These are phyloP conservation scores for Nothopassalora personata DNA, from an alignment of 2,329 filamentous ascomycete genomes.

Conservation along the genomic window DNA sequence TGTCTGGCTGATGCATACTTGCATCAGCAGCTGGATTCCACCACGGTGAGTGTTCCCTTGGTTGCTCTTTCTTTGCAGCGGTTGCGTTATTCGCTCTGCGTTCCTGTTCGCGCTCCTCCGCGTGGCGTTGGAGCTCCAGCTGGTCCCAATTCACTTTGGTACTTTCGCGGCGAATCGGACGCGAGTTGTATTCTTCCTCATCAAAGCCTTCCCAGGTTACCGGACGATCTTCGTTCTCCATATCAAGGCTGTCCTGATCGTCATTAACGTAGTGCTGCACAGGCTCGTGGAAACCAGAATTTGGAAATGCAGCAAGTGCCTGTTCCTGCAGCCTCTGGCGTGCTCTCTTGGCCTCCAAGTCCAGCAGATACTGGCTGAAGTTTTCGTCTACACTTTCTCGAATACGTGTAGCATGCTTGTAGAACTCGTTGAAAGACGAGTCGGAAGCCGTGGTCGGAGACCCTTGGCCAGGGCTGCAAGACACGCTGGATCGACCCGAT, in stretches of 20 bases:
- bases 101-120: slow-evolving; percentile 56
- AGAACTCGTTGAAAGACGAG: slow-evolving; percentile 39
- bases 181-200: slow-evolving; percentile 33
- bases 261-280: slow-evolving; percentile 67
- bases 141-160: slow-evolving; percentile 68
- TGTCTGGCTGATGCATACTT: slow-evolving; percentile 32
- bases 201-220: slow-evolving; percentile 34
- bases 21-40: slow-evolving; percentile 34
- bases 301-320: slow-evolving; percentile 70
- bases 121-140: slow-evolving; percentile 74
- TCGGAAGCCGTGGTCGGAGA: slow-evolving; percentile 46
- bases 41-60: slow-evolving; percentile 31
- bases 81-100: slow-evolving; percentile 39
- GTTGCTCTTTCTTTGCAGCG: slow-evolving; percentile 21
- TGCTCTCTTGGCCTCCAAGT: slow-evolving; percentile 72
- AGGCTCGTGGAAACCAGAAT: slow-evolving; percentile 62
- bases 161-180: slow-evolving; percentile 49
- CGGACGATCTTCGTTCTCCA: slow-evolving; percentile 35
- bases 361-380: slow-evolving; percentile 70
- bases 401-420: slow-evolving; percentile 51
- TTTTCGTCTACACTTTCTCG: slow-evolving; percentile 68
- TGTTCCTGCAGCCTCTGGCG: slow-evolving; percentile 74
- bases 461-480: slow-evolving; percentile 32
- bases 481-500: slow-evolving; percentile 43
- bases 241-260: slow-evolving; percentile 32